Base-by-base conservation (phyloP, 352 stramenopile genomes). In the Phytophthora syringae region DNA sequence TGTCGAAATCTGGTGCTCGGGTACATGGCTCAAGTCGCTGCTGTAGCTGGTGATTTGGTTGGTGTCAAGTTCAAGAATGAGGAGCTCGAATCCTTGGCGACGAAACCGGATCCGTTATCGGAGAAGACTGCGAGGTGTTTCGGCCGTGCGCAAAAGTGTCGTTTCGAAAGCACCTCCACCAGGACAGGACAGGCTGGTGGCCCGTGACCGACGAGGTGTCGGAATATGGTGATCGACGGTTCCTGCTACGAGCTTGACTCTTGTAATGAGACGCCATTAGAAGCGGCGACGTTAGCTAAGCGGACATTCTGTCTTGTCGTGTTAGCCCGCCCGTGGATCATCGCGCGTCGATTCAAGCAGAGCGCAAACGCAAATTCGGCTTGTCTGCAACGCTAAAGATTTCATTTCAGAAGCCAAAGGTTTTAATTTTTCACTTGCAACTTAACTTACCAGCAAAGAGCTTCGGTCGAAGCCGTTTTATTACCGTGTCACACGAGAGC, bases 121-220 rank as follows among this genome's bases (percentile, higher is more conserved):
- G 36, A 5, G 16, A 57, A 36, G 34, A n/a, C 18, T 44, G 27
- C 28, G 30, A 70, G 55, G 57, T 61, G 49, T 66, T 66, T 66
- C 42, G 12, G 22, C n/a, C 48, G 2, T 36, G 13, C 27, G 45
- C 47, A 42, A 49, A 5, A 10, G 16, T 39, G 48, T 60, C 62
- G 62, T 70, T 70, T 70, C 48, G 60, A 64, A 51, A 51, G 36
- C 34, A 53, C 22, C 42, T 37, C 10, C 22, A 60, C n/a, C n/a
- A n/a, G n/a, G n/a, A n/a, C n/a, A n/a, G n/a, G n/a, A n/a, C n/a
- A n/a, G n/a, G n/a, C n/a, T n/a, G n/a, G n/a, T n/a, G n/a, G n/a
- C n/a, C n/a, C n/a, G n/a, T n/a, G n/a, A n/a, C n/a, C n/a, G n/a
- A n/a, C n/a, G n/a, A n/a, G n/a, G 21, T 7, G 47, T 37, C 9